Conservation (phyloP, 228 moss, liverwort and hornwort species). For the Sphagnum fallax region DNA sequence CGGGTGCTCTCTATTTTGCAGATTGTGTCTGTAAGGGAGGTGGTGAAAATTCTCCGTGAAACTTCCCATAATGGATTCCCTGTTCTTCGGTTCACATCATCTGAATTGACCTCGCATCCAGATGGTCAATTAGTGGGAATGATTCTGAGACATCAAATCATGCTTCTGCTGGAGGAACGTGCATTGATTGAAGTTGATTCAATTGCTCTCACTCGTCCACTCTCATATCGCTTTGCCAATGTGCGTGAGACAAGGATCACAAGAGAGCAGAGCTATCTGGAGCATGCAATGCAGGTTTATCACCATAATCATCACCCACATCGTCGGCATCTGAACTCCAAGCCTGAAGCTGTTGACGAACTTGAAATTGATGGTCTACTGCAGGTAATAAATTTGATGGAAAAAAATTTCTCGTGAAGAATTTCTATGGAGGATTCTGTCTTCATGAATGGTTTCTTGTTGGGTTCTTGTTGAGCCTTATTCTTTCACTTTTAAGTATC, state of each 20-base stretch:
- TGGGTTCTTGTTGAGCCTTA: too few relatives aligned
- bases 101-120: slow-evolving; percentile 9
- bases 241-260: slow-evolving; percentile 12
- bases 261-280: slow-evolving; percentile 42
- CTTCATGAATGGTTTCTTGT: background rate
- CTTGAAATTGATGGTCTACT: slow-evolving; percentile 50
- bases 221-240: slow-evolving; percentile 20
- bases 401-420: too few relatives aligned
- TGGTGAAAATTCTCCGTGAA: slow-evolving; percentile 39
- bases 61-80: slow-evolving; percentile 82
- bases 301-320: slow-evolving; percentile 78
- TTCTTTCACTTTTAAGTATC: too few relatives aligned
- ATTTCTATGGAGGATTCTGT: too few relatives aligned
- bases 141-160: slow-evolving; percentile 69
- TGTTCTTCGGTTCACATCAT: slow-evolving; percentile 38
- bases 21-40: slow-evolving; percentile 47
- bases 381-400: slow-evolving; percentile 9
- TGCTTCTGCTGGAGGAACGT: slow-evolving; percentile 64
- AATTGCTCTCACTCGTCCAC: slow-evolving; percentile 17
- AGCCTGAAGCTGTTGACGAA: slow-evolving; percentile 54
- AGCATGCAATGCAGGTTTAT: slow-evolving; percentile 80
- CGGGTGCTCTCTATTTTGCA: slow-evolving; percentile 5
- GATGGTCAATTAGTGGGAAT: slow-evolving; percentile 67
- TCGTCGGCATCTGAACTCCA: slow-evolving; percentile 59
- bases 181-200: slow-evolving; percentile 58